Base-by-base conservation (phyloP, 2,329 filamentous ascomycete genomes). In the Anisogramma anomala region DNA sequence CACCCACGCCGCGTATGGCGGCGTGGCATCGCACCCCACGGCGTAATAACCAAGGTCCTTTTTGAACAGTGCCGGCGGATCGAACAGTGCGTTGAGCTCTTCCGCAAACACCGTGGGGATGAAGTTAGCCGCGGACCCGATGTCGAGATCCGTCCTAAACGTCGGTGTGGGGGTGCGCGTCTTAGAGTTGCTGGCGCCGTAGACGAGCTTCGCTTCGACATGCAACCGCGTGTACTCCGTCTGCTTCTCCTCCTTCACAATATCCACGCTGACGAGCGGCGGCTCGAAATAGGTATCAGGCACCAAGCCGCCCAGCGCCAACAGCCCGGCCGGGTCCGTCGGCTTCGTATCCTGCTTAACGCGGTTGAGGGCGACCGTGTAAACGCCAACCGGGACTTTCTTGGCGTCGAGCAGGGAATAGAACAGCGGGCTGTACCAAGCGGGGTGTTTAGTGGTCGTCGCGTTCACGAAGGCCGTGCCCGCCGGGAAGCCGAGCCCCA, bases 61-160 rank as follows among this genome's bases (percentile, higher is more conserved):
- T 26, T 68, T 50, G 49, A 67, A 72, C 11, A 62, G 56, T 15
- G 66, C 69, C 1, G 58, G 59, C 1, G 70, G 70, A 32, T 63
- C 51, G 46, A 72, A 74, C 0, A 63, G 53, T 3, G 50, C 52
- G 39, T 69, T 68, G 42, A 73, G 65, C 11, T 58, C 53, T 30
- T 69, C 62, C 3, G 68, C 67, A 7, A 70, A 49, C 13, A 57
- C 65, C 10, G 66, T 64, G 7, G 70, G 69, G 1, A 73, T 53
- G 46, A 71, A 68, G 47, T 66, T 67, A 50, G 71, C 60, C 0
- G 69, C 69, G 2, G 70, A 72, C 23, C 67, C 68, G 14, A 66
- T 70, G 53, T 74, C 70, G 37, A 73, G 57, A 40, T 73, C 68
- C 49, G 65, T 69, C 6, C 67, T 67, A 43, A 64, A 68, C 48